Percentiles rank a stretch among this genome's conserved stretches.
Evolutionary conservation across 2,329 filamentous ascomycete species (phyloP).

Genomic region (Sclerotinia minor): DNA sequence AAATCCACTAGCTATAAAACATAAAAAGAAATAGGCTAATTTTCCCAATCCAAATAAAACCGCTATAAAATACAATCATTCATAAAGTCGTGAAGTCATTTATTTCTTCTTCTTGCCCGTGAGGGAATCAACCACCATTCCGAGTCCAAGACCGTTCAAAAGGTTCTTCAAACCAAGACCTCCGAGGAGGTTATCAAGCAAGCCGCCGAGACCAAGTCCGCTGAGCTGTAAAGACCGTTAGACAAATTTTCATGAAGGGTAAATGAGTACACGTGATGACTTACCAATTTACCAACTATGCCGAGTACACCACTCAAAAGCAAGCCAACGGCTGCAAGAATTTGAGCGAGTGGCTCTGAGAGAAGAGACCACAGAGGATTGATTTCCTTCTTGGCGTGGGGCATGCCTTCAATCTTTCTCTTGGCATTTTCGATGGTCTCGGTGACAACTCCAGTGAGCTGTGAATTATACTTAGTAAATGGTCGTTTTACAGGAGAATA

Average conservation of each 20-base stretch:
- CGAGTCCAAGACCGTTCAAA: slow-evolving; percentile 70
- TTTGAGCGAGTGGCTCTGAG: slow-evolving; percentile 83
- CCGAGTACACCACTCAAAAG: slow-evolving; percentile 80
- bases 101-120: slow-evolving; percentile 48
- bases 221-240: slow-evolving; percentile 39
- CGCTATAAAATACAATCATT: slow-evolving; percentile 18
- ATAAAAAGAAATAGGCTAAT: slow-evolving; percentile 1
- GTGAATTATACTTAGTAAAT: slow-evolving; percentile 37
- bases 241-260: neutral
- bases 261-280: neutral
- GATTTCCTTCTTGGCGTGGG: slow-evolving; percentile 90
- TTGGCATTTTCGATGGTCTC: slow-evolving; percentile 84
- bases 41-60: slow-evolving; percentile 1
- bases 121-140: slow-evolving; percentile 46
- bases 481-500: neutral
- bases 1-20: neutral
- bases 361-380: slow-evolving; percentile 86
- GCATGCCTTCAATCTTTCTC: slow-evolving; percentile 87
- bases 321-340: slow-evolving; percentile 83
- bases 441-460: slow-evolving; percentile 74
- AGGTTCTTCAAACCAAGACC: slow-evolving; percentile 75
- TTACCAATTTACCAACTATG: slow-evolving; percentile 72
- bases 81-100: slow-evolving; percentile 17
- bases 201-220: slow-evolving; percentile 76
- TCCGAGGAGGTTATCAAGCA: slow-evolving; percentile 77